Conservation (phyloP, 257 asterid species). For the Solanum chiquidenum region DNA sequence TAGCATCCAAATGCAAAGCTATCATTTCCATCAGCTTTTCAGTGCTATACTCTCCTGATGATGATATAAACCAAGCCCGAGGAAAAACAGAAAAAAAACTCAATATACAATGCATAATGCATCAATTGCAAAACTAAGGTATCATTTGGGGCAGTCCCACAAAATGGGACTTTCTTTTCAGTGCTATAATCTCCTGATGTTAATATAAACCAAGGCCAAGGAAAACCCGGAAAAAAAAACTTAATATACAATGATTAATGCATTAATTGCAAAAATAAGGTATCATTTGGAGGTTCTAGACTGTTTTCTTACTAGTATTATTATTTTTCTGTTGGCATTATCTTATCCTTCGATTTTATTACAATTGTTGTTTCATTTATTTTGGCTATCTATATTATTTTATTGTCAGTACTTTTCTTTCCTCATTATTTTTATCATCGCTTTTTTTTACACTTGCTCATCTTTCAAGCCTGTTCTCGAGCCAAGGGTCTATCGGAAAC, state of each 20-base stretch:
- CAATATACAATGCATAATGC: not conserved
- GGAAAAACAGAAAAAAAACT: not conserved
- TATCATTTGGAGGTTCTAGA: not conserved
- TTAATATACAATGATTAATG: not conserved
- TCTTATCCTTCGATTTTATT: not conserved
- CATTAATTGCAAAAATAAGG: not conserved
- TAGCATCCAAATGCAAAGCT: constrained; percentile 75
- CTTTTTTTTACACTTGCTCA: not conserved
- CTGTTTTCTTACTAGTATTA: not conserved
- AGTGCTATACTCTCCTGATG: constrained; percentile 56
- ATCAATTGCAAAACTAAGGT: not conserved
- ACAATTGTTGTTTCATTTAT: not conserved
- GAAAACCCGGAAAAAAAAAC: not conserved
- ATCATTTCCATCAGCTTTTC: constrained; percentile 62
- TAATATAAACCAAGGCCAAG: not conserved
- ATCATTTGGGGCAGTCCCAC: not conserved
- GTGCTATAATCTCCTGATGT: constrained; percentile 56
- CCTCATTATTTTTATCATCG: not conserved
- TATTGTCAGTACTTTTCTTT: not conserved
- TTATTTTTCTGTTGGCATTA: not conserved
- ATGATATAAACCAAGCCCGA: not conserved
- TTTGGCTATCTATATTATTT: not conserved
- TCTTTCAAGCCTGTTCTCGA: not conserved
- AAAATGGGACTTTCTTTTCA: constrained; percentile 5
- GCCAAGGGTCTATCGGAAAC: not conserved